Conservation (phyloP, 2,329 filamentous ascomycete genomes). For the Aspergillus tubingensis region DNA sequence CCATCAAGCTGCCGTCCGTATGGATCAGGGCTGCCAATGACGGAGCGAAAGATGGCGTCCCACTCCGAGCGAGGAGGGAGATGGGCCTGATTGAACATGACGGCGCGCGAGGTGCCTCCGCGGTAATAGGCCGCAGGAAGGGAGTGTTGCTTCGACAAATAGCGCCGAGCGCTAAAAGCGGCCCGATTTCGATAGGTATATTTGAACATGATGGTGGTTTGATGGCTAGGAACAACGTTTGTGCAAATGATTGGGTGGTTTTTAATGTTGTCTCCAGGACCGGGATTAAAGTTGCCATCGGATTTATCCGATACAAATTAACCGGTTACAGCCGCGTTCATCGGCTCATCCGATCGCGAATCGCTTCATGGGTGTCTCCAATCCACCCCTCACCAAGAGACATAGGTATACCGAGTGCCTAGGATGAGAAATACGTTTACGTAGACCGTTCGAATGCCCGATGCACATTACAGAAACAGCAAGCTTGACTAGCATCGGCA, state of each 20-base stretch:
- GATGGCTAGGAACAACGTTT: not conserved
- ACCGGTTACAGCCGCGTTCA: not conserved
- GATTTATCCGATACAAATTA: not conserved
- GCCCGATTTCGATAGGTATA: not conserved
- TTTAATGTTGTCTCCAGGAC: too few relatives aligned
- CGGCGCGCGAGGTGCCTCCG: slow-evolving; percentile 68
- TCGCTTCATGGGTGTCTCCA: too few relatives aligned
- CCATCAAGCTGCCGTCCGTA: slow-evolving; percentile 71
- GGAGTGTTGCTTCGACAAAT: not conserved
- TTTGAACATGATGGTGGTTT: not conserved
- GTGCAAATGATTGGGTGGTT: too few relatives aligned
- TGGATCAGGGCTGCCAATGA: slow-evolving; percentile 66
- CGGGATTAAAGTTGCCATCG: not conserved
- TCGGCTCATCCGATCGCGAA: not conserved
- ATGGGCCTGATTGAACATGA: slow-evolving; percentile 59
- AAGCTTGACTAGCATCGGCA: too few relatives aligned
- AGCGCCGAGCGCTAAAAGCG: not conserved
- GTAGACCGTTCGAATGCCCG: too few relatives aligned
- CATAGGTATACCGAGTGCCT: too few relatives aligned
- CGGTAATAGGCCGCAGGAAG: slow-evolving; percentile 63
- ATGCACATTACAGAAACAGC: too few relatives aligned
- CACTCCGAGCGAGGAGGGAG: slow-evolving; percentile 54
- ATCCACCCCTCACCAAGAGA: too few relatives aligned
- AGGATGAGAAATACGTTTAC: too few relatives aligned
- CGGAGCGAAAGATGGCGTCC: slow-evolving; percentile 58